Base-by-base conservation (phyloP, 495 filamentous ascomycete species). In the Arthonia radiata region DNA sequence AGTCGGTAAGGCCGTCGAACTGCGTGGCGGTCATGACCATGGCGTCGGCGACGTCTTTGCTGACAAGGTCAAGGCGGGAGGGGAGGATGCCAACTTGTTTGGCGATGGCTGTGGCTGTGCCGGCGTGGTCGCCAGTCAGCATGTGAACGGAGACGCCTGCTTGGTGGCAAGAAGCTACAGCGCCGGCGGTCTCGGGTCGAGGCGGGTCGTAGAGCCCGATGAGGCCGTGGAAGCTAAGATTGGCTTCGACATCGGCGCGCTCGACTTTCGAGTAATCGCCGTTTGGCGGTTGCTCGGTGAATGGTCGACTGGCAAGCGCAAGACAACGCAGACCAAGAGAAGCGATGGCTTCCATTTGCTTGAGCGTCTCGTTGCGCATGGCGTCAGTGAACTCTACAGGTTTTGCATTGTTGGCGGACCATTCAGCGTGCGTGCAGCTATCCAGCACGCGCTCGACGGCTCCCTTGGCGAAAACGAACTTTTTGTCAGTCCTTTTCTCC, bases 91-190 rank as follows among this genome's bases (percentile, higher is more conserved):
- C 73, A 9, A 78, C 68, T 50, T 78, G 64, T 37, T 59, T 57
- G 7, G 75, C 76, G 36, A 83, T 81, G 4, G 71, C 67, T 27
- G 58, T 61, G 16, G 76, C 76, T 5, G 76, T 83, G 21, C 62
- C 65, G 2, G 65, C 63, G 35, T 81, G 72, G 37, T 82, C 75
- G 12, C 71, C 74, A 17, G 75, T 82, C 13, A 81, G 52, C 74
- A 82, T 82, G 45, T 78, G 71, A 5, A 80, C 71, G 33, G 58
- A 59, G 32, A 82, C 74, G 15, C 75, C 76, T 27, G 75, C 75
- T 18, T 51, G 45, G 22, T 67, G 53, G 39, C 72, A 79, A 37
- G 65, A 59, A 13, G 45, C 48, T 18, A 82, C 62, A 15, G 74
- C 59, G 3, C 50, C 51, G 1, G 59, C 59, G 13, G 69, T 66